Conservation (phyloP, 768 basidiomycete species). For the Naganishia vishniacii region DNA sequence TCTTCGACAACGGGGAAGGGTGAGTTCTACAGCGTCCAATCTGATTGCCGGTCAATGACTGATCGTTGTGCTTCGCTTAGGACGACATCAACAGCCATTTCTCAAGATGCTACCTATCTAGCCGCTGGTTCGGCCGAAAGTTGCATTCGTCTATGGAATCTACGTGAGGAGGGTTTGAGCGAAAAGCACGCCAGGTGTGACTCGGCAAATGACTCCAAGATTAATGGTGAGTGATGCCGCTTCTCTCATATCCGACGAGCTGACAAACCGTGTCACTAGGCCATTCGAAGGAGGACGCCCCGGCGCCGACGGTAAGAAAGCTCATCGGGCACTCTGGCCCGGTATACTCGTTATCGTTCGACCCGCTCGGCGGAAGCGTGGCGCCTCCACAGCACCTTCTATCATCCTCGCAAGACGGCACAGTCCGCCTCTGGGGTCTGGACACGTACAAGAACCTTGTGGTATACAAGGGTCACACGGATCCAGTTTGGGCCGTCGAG, state of each 20-base stretch:
- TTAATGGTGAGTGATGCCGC: not conserved
- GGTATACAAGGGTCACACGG: slow-evolving; percentile 82
- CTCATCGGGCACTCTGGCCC: slow-evolving; percentile 95
- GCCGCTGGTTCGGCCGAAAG: slow-evolving; percentile 94
- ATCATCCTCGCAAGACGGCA: slow-evolving; percentile 87
- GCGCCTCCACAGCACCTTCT: slow-evolving; percentile 78
- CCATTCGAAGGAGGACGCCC: slow-evolving; percentile 52
- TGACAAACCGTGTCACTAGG: not conserved
- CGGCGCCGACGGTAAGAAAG: slow-evolving; percentile 80
- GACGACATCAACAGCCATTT: slow-evolving; percentile 51
- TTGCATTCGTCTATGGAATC: slow-evolving; percentile 86
- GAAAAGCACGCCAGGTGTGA: slow-evolving; percentile 13
- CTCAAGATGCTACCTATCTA: slow-evolving; percentile 81
- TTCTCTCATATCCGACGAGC: not conserved
- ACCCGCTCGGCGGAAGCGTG: slow-evolving; percentile 81
- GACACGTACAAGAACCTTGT: slow-evolving; percentile 91
- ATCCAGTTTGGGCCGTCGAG: slow-evolving; percentile 97
- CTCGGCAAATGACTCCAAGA: not conserved
- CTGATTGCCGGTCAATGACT: too few relatives aligned
- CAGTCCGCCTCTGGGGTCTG: slow-evolving; percentile 86
- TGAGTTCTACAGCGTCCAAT: slow-evolving; percentile 52
- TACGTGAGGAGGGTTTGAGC: slow-evolving; percentile 81
- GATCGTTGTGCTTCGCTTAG: too few relatives aligned
- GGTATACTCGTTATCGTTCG: slow-evolving; percentile 89
- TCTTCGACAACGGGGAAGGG: slow-evolving; percentile 97